Evolutionary conservation across 2,329 filamentous ascomycete species (phyloP).

Genomic region (Chalaropsis thielavioides): DNA sequence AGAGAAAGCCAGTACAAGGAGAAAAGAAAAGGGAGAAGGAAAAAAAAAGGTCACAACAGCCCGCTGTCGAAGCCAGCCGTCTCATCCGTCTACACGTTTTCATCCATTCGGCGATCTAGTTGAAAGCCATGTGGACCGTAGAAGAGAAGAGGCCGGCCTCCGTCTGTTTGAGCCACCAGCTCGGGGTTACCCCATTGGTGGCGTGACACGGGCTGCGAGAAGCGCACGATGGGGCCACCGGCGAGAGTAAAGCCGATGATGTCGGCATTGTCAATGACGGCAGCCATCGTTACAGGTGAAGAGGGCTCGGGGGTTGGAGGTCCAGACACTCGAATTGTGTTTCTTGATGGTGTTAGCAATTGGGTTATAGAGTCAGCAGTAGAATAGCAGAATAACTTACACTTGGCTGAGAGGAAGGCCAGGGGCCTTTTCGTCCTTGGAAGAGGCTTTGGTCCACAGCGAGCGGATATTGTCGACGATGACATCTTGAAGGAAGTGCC

Average conservation of each 20-base stretch:
- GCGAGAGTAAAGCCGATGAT: constrained; percentile 33
- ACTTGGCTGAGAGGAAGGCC: constrained; percentile 31
- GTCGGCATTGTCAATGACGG: constrained; percentile 13
- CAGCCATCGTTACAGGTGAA: constrained; percentile 3
- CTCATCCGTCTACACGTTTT: constrained; percentile 11
- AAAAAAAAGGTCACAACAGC: neutral
- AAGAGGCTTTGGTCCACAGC: constrained; percentile 20
- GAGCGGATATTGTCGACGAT: constrained; percentile 27
- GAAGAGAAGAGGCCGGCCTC: constrained; percentile 11
- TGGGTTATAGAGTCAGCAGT: constrained; percentile 15
- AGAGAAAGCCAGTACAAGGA: neutral
- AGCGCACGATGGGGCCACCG: constrained; percentile 34
- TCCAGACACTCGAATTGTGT: constrained; percentile 15
- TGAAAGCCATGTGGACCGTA: constrained; percentile 10
- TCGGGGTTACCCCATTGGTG: constrained; percentile 16
- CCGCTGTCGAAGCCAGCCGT: neutral
- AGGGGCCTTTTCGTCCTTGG: constrained; percentile 20
- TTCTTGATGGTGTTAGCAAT: constrained; percentile 25
- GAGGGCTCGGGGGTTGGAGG: constrained; percentile 16
- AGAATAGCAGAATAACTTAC: constrained; percentile 25
- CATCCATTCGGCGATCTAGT: constrained; percentile 4
- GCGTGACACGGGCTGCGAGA: constrained; percentile 25
- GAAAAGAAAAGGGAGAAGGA: neutral
- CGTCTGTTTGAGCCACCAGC: constrained; percentile 16
- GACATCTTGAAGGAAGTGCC: constrained; percentile 34